Evolutionary conservation across 31 red algal species (phyloP).

Genomic region (Pterothamnion heteromorphum): DNA sequence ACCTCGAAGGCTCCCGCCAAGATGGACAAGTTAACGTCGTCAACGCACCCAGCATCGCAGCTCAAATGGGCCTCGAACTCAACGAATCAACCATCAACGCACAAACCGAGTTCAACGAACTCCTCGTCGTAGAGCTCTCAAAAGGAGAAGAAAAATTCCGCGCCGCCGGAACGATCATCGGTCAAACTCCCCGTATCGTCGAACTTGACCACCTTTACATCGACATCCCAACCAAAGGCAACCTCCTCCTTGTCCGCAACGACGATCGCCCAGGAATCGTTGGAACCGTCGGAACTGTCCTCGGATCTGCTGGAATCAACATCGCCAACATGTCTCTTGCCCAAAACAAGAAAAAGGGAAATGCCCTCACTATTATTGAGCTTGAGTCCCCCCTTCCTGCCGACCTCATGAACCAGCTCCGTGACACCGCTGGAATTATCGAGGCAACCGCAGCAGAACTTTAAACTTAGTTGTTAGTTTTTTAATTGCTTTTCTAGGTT

Average conservation of each 20-base stretch:
- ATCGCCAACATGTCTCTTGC: conserved; percentile 90
- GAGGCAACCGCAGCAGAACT: too few species aligned
- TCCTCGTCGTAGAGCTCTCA: conserved; percentile 53
- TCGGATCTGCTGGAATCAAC: conserved; percentile 83
- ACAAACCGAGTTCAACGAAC: background rate
- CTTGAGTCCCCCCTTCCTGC: too few species aligned
- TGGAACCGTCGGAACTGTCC: conserved; percentile 75
- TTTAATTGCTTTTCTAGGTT: too few species aligned
- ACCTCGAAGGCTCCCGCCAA: conserved; percentile 62
- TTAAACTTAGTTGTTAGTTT: too few species aligned
- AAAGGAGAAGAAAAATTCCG: conserved; percentile 48
- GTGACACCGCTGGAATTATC: too few species aligned
- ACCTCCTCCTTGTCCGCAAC: conserved; percentile 73
- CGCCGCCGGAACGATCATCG: conserved; percentile 68
- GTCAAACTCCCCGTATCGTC: conserved; percentile 67
- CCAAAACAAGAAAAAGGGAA: too few species aligned
- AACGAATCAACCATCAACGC: conserved; percentile 64
- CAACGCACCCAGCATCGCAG: conserved; percentile 82
- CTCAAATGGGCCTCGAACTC: conserved; percentile 55
- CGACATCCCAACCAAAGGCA: conserved; percentile 74
- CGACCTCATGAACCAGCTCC: too few species aligned
- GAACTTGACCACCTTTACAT: conserved; percentile 76
- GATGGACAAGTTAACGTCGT: conserved; percentile 81
- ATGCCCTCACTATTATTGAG: too few species aligned
- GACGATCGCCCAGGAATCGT: conserved; percentile 86